Conservation (phyloP, 2,329 filamentous ascomycete species). For the Aureobasidium sp. region DNA sequence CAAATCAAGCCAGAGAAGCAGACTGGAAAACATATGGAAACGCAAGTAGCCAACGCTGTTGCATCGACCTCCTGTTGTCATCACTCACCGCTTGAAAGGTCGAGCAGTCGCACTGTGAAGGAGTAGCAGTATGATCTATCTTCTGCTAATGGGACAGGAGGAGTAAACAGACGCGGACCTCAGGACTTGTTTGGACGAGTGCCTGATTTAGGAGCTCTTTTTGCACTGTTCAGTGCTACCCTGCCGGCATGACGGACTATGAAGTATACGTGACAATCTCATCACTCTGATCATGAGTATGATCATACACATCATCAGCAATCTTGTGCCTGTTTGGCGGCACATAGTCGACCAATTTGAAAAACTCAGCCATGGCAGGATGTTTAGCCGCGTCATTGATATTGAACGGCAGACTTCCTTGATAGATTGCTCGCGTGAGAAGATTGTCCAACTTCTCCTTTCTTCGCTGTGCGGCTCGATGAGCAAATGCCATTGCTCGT, state of each 20-base stretch:
- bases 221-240: not conserved
- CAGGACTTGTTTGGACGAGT: not conserved
- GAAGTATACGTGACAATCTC: not conserved
- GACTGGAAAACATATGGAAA: no score
- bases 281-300: not conserved
- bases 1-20: no score
- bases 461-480: not conserved
- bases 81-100: no score
- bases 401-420: slow-evolving; percentile 5
- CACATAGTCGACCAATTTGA: slow-evolving; percentile 3
- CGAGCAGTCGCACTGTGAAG: no score
- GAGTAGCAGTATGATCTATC: no score
- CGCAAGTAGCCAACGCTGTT: no score
- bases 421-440: not conserved
- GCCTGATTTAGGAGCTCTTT: not conserved
- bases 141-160: not conserved
- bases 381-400: not conserved
- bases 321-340: not conserved
- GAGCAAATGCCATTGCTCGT: not conserved
- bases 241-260: not conserved
- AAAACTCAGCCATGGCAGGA: slow-evolving; percentile 8
- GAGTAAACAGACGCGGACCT: not conserved
- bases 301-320: slow-evolving; percentile 9
- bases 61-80: no score
- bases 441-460: slow-evolving; percentile 1